Evolutionary conservation across 2,329 filamentous ascomycete species (phyloP), one percentile per base, ranked within the genome.

Genomic region (Escovopsis sp.): DNA sequence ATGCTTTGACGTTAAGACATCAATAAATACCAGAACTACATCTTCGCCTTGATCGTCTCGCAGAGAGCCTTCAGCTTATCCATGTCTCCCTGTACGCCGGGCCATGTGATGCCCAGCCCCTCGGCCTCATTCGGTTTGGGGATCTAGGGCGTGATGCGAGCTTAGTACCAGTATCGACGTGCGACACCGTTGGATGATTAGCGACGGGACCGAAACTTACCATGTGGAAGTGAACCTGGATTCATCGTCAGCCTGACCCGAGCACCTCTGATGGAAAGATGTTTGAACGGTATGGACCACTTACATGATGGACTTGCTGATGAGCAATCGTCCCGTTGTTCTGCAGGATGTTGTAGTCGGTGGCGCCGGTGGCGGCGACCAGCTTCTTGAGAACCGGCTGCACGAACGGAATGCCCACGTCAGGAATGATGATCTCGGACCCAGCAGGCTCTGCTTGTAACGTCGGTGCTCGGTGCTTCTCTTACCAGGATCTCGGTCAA

Each of bases 301-400:
- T 65, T 66, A 91, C 89, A 66, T 98, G 91, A 51, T 86, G 82
- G 47, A 98, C 89, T 48, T 82, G 70, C 66, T 96, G 91, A 62
- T 98, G 91, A 14, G 91, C 91, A 54, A 89, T 75, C 16, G 75
- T 70, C 40, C 91, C 91, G 57, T 98, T 98, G 67, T 98, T 98
- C 67, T 98, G 91, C 45, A 98, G 68, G 39, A 98, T 74, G 57
- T 98, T 98, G 71, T 86, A 98, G 61, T 96, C 74, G 40, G 70
- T 67, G 4, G 82, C 79, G 32, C 84, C 84, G 4, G 76, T 78
- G 25, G 87, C 89, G 15, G 69, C 63, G 39, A 82, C 87, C 38
- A 98, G 76, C 62, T 84, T 89, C 74, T 94, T 95, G 38, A 85
- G 81, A 13, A 56, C 57, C 37, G 61, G 61, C 61, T 64, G 30